These are phyloP conservation scores for Sequoiadendron giganteum DNA, from an alignment of 75 land plant genomes.

Conservation along the genomic window DNA sequence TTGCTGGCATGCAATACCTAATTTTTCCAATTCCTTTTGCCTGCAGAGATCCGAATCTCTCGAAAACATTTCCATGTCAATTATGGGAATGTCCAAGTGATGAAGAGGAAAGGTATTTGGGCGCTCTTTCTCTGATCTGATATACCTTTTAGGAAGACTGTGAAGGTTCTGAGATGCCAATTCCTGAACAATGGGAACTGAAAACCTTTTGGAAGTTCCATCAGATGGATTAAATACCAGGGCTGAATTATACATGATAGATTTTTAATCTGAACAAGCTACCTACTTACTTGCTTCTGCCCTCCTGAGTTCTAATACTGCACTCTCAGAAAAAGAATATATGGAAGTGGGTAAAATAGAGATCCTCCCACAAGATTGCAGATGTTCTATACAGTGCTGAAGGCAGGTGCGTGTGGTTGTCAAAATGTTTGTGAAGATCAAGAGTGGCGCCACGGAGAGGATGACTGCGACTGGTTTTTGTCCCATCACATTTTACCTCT, in stretches of 20 bases:
- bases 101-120: neutral
- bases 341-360: too few relatives aligned
- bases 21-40: neutral
- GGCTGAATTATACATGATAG: neutral
- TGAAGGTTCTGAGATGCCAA: neutral
- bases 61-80: neutral
- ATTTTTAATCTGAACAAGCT: neutral
- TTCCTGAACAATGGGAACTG: conserved; percentile 4
- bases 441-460: too few relatives aligned
- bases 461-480: too few relatives aligned
- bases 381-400: too few relatives aligned
- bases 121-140: conserved; percentile 5
- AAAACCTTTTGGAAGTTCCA: neutral
- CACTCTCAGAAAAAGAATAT: too few relatives aligned
- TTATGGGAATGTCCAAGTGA: neutral
- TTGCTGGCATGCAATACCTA: neutral
- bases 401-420: too few relatives aligned
- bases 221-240: neutral
- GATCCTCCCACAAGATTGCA: too few relatives aligned
- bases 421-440: too few relatives aligned
- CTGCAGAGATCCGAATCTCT: neutral
- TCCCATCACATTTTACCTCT: too few relatives aligned
- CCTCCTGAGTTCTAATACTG: neutral
- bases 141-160: neutral
- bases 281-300: neutral